These are phyloP conservation scores for Colletotrichum sp. DNA, from an alignment of 2,329 filamentous ascomycete genomes.

Conservation along the genomic window DNA sequence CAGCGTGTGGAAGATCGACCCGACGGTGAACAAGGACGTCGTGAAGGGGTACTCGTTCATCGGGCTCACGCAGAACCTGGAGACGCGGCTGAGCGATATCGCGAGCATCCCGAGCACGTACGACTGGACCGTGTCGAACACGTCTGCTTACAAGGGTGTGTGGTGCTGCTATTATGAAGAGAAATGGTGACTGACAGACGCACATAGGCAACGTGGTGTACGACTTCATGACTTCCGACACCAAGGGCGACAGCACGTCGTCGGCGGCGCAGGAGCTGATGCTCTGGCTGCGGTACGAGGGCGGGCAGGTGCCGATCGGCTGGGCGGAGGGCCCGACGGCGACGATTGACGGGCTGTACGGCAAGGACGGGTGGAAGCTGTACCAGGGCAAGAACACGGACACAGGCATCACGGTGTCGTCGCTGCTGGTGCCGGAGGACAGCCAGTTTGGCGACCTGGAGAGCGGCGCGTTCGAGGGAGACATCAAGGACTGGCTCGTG, in stretches of 20 bases:
- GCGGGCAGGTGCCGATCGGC: constrained; percentile 48
- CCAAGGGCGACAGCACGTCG: constrained; percentile 45
- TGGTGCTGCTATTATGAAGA: background rate
- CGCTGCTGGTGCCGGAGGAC: constrained; percentile 35
- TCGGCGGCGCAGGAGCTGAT: constrained; percentile 44
- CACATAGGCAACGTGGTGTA: constrained; percentile 42
- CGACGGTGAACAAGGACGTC: constrained; percentile 35
- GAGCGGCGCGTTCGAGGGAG: constrained; percentile 38
- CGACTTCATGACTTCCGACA: constrained; percentile 49
- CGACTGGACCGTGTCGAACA: constrained; percentile 42
- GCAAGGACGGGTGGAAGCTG: constrained; percentile 42
- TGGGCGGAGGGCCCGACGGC: constrained; percentile 37
- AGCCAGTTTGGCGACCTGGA: constrained; percentile 33
- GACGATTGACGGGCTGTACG: constrained; percentile 38
- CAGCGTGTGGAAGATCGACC: constrained; percentile 42
- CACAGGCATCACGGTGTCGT: constrained; percentile 46
- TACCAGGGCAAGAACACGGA: constrained; percentile 46
- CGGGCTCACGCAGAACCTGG: constrained; percentile 45
- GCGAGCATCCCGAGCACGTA: constrained; percentile 43
- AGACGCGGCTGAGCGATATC: constrained; percentile 41
- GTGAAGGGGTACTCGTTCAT: constrained; percentile 51
- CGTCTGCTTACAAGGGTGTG: constrained; percentile 40
- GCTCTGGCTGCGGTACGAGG: constrained; percentile 50
- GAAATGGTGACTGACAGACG: background rate
- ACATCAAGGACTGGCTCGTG: constrained; percentile 46